phyloP scores from a whole-genome alignment of 2,329 filamentous ascomycete genomes.

The Cladophialophora immunda region DNA sequence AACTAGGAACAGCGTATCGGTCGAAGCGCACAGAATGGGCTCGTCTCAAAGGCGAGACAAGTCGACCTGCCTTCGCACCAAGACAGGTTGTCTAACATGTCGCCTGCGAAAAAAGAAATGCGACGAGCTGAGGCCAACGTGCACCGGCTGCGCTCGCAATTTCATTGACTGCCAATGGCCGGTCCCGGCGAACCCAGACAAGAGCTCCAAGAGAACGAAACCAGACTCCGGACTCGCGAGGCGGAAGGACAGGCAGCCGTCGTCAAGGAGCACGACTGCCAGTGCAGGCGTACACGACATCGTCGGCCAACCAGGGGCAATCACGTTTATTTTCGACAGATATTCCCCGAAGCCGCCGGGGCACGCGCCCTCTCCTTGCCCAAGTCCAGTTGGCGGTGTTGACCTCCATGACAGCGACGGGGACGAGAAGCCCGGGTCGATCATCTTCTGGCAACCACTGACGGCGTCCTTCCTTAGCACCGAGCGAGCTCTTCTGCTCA shows the following conservation, averaged over 20 bases:
- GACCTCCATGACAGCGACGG: background rate
- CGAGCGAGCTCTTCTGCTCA: constrained; percentile 16
- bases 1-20: background rate
- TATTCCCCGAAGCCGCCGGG: background rate
- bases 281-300: background rate
- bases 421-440: constrained; percentile 4
- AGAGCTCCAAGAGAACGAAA: background rate
- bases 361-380: background rate
- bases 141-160: constrained; percentile 36
- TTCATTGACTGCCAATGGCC: constrained; percentile 24
- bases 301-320: background rate
- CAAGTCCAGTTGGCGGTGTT: background rate
- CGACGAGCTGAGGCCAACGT: constrained; percentile 55
- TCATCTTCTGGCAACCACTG: constrained; percentile 18
- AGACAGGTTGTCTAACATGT: constrained; percentile 48
- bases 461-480: constrained; percentile 20
- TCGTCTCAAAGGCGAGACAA: background rate
- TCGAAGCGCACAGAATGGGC: background rate
- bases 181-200: background rate
- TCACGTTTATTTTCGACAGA: background rate
- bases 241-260: background rate
- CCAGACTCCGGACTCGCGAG: background rate
- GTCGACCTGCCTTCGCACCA: constrained; percentile 13
- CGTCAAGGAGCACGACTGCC: background rate
- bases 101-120: constrained; percentile 48